A percentile compares a stretch with the other conserved stretches of the same genome.
These are phyloP conservation scores for Globisporangium middletonii DNA, from an alignment of 352 stramenopile genomes.

Conservation along the genomic window DNA sequence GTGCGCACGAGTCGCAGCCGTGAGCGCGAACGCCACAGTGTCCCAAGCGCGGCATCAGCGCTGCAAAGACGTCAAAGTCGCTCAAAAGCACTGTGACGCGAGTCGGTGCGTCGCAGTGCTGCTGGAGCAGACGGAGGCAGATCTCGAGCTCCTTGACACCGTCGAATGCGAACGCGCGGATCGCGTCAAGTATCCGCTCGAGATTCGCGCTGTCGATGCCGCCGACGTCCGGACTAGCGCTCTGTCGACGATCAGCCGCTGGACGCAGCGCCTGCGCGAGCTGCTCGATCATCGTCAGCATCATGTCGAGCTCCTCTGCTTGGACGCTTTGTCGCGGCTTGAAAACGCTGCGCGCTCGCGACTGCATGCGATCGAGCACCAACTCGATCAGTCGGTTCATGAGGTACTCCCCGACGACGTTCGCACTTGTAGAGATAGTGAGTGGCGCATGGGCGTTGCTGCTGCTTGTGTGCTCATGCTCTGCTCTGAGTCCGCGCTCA, in stretches of 20 bases:
- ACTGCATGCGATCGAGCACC: neutral
- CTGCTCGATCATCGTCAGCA: neutral
- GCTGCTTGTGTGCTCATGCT: neutral
- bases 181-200: neutral
- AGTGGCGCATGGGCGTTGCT: neutral
- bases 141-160: neutral
- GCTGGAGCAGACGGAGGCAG: conserved; percentile 2
- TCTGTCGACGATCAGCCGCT: too few species aligned
- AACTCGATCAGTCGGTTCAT: conserved; percentile 6
- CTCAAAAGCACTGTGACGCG: neutral
- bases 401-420: neutral
- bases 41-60: neutral
- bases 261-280: neutral
- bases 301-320: neutral
- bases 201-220: neutral
- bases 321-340: neutral
- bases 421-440: neutral
- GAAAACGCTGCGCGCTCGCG: neutral
- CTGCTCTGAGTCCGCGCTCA: neutral
- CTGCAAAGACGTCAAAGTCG: neutral
- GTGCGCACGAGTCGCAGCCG: neutral
- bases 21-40: neutral
- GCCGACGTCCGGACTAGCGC: too few species aligned
- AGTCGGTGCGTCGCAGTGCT: neutral
- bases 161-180: neutral